Evolutionary conservation across 1,284 basidiomycete genomes (phyloP).

Genomic region (Erythrobasidium hasegawianum): DNA sequence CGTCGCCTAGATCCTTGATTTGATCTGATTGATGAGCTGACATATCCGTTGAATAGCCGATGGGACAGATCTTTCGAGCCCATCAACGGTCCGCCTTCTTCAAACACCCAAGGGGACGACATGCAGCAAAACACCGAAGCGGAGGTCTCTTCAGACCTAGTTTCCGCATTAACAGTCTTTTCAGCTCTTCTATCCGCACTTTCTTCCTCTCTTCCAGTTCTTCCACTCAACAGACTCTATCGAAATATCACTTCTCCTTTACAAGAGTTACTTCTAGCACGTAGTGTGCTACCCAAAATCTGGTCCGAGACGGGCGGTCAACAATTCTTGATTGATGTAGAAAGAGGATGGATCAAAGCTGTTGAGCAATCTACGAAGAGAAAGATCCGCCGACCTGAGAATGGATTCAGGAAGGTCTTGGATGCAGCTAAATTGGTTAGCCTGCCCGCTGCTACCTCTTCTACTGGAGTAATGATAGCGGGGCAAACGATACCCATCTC

Average conservation of each 20-base stretch:
- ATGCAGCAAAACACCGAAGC: background rate
- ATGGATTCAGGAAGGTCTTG: conserved; percentile 40
- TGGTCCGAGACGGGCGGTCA: conserved; percentile 37
- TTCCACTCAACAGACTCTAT: conserved; percentile 31
- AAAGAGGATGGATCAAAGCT: conserved; percentile 43
- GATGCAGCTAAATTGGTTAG: conserved; percentile 39
- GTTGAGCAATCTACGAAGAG: conserved; percentile 36
- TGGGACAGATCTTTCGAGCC: conserved; percentile 21
- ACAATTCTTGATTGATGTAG: conserved; percentile 41
- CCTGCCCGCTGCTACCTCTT: conserved; percentile 36
- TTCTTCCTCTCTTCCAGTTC: conserved; percentile 36
- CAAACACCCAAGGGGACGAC: no score
- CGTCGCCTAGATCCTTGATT: no score
- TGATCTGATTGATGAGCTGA: no score
- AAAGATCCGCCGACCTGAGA: conserved; percentile 35
- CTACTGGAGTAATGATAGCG: background rate
- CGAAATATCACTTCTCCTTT: conserved; percentile 23
- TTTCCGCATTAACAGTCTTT: conserved; percentile 40
- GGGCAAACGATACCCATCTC: conserved; percentile 37
- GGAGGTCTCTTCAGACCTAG: conserved; percentile 42
- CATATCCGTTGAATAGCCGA: background rate
- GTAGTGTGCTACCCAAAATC: conserved; percentile 19
- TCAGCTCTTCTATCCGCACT: conserved; percentile 39
- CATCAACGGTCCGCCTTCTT: background rate
- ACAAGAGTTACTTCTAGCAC: conserved; percentile 29